These are phyloP conservation scores for Trametes maxima DNA, from an alignment of 768 basidiomycete species.

Conservation along the genomic window DNA sequence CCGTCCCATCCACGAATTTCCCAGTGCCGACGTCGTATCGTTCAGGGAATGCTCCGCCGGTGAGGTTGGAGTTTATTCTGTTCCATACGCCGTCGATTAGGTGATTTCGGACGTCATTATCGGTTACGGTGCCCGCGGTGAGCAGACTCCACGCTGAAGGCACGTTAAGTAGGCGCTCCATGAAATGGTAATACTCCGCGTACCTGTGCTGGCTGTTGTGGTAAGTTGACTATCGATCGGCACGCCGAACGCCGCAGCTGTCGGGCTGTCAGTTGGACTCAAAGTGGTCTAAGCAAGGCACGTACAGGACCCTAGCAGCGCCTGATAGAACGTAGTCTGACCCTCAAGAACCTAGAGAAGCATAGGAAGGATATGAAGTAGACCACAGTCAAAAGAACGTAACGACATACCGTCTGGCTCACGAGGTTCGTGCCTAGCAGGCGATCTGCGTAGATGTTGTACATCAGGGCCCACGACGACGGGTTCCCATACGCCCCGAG, in stretches of 20 bases:
- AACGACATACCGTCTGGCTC: conserved; percentile 3
- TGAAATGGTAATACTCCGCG: not conserved
- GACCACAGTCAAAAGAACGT: too few species aligned
- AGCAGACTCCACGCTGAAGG: conserved; percentile 21
- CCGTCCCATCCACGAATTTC: not conserved
- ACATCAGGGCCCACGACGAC: conserved; percentile 20
- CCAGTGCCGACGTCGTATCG: conserved; percentile 5
- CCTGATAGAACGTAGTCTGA: conserved; percentile 12
- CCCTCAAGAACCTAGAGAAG: not conserved
- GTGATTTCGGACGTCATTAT: conserved; percentile 12
- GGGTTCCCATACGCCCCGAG: conserved; percentile 13
- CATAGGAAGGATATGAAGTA: not conserved
- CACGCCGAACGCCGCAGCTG: conserved; percentile 1
- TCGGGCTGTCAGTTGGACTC: not conserved
- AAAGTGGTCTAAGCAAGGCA: not conserved
- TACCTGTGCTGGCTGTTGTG: not conserved
- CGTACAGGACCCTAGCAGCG: not conserved
- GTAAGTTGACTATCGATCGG: conserved; percentile 11
- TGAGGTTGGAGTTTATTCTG: conserved; percentile 10
- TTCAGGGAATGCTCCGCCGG: conserved; percentile 11
- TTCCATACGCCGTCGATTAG: conserved; percentile 9
- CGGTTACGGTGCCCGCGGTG: conserved; percentile 17
- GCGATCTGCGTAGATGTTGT: conserved; percentile 22
- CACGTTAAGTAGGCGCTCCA: not conserved
- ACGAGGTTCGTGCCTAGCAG: conserved; percentile 16